A percentile compares a stretch with the other conserved stretches of the same genome.
Conservation (phyloP, 1,139 yeast species). For the Blastobotrys apis region DNA sequence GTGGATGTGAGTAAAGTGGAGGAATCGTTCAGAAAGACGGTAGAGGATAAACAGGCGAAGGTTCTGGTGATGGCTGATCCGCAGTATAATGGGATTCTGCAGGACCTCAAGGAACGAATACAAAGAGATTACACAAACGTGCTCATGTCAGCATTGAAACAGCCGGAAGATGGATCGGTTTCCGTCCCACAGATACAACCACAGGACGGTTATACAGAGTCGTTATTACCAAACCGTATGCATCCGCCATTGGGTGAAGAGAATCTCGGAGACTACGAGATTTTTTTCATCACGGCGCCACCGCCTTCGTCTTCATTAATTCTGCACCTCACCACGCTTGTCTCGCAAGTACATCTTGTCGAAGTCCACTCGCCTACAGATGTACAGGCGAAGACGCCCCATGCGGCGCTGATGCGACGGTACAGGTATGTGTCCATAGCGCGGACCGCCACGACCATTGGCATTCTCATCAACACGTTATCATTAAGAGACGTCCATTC, state of each 20-base stretch:
- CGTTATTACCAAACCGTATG: slow-evolving; percentile 25
- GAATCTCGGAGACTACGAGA: slow-evolving; percentile 38
- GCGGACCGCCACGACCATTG: slow-evolving; percentile 85
- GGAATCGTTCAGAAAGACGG: slow-evolving; percentile 22
- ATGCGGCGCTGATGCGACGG: slow-evolving; percentile 74
- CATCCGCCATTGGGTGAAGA: slow-evolving; percentile 14
- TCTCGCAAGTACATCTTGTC: slow-evolving; percentile 44
- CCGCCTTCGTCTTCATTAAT: slow-evolving; percentile 75
- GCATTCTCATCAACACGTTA: slow-evolving; percentile 83
- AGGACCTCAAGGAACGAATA: not conserved
- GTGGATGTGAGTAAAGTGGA: slow-evolving; percentile 21
- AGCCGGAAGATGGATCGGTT: slow-evolving; percentile 12
- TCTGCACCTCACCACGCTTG: slow-evolving; percentile 68
- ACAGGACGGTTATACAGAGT: slow-evolving; percentile 3
- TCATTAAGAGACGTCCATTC: slow-evolving; percentile 68
- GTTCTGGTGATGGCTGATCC: slow-evolving; percentile 34
- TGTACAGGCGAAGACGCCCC: slow-evolving; percentile 48
- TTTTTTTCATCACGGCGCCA: slow-evolving; percentile 58
- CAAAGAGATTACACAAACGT: not conserved
- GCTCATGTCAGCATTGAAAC: slow-evolving; percentile 5
- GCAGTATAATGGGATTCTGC: slow-evolving; percentile 23
- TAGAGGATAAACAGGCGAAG: slow-evolving; percentile 15
- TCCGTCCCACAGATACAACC: slow-evolving; percentile 6
- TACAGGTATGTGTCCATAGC: slow-evolving; percentile 85
- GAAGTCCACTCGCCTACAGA: slow-evolving; percentile 15